Evolutionary conservation across 2,329 filamentous ascomycete genomes (phyloP).

Genomic region (Clonostachys sp.): DNA sequence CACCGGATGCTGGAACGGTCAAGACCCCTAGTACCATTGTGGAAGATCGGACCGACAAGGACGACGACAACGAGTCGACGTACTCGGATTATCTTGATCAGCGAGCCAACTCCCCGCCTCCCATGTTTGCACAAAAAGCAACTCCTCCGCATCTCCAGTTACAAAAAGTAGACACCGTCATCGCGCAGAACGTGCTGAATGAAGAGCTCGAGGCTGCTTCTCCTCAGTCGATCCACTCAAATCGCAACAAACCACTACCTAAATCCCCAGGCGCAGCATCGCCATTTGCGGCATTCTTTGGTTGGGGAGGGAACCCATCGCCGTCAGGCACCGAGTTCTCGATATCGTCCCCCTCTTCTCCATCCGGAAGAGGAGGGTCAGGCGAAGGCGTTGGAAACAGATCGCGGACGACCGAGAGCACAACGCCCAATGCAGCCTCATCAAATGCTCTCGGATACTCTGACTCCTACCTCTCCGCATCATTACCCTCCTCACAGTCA

Average conservation of each 20-base stretch:
- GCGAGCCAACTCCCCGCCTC: slow-evolving; percentile 31
- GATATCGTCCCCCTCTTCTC: slow-evolving; percentile 46
- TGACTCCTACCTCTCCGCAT: slow-evolving; percentile 46
- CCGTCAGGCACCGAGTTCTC: slow-evolving; percentile 46
- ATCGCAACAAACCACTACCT: slow-evolving; percentile 44
- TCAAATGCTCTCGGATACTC: slow-evolving; percentile 41
- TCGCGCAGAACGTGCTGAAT: slow-evolving; percentile 10
- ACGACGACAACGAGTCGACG: slow-evolving; percentile 25
- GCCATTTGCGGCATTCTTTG: slow-evolving; percentile 48
- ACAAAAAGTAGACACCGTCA: slow-evolving; percentile 29
- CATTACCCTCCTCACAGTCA: slow-evolving; percentile 28
- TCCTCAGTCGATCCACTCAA: slow-evolving; percentile 20
- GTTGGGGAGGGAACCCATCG: slow-evolving; percentile 45
- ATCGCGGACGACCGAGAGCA: slow-evolving; percentile 20
- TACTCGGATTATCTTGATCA: slow-evolving; percentile 30
- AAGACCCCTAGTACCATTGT: not conserved
- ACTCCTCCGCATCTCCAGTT: slow-evolving; percentile 49
- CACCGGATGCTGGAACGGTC: slow-evolving; percentile 3
- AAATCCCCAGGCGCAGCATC: slow-evolving; percentile 44
- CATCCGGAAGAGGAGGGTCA: slow-evolving; percentile 20
- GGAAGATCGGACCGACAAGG: slow-evolving; percentile 7
- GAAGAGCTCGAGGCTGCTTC: slow-evolving; percentile 11
- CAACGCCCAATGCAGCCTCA: slow-evolving; percentile 32
- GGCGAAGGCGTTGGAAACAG: slow-evolving; percentile 10
- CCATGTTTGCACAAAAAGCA: slow-evolving; percentile 43